Conservation (phyloP, 306 rosid species). For the Elaeagnus macrophylla region DNA sequence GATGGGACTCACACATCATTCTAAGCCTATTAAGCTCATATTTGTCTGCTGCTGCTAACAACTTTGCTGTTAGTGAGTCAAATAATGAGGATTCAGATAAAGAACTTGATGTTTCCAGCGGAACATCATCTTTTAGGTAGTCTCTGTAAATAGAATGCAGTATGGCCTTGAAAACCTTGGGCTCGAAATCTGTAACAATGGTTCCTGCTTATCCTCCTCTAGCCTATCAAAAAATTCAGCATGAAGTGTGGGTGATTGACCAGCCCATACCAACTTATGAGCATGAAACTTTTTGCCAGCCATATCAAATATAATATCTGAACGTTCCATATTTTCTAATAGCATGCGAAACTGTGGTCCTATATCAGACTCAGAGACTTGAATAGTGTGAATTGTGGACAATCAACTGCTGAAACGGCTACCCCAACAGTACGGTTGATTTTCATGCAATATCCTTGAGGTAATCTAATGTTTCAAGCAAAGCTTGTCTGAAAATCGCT, state of each 20-base stretch:
- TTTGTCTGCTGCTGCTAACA: slow-evolving; percentile 88
- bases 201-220: slow-evolving; percentile 57
- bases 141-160: slow-evolving; percentile 82
- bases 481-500: slow-evolving; percentile 73
- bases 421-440: slow-evolving; percentile 97
- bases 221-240: slow-evolving; percentile 41
- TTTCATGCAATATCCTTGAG: slow-evolving; percentile 89
- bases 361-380: slow-evolving; percentile 83
- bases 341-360: slow-evolving; percentile 62
- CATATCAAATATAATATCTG: slow-evolving; percentile 72
- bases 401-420: slow-evolving; percentile 74
- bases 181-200: slow-evolving; percentile 58
- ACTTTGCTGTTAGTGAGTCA: slow-evolving; percentile 64
- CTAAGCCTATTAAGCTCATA: slow-evolving; percentile 68
- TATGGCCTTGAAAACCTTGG: slow-evolving; percentile 89
- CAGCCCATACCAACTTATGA: slow-evolving; percentile 80
- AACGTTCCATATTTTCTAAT: slow-evolving; percentile 75
- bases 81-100: slow-evolving; percentile 48
- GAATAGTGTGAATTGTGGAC: slow-evolving; percentile 69
- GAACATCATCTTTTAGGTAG: slow-evolving; percentile 62
- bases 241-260: slow-evolving; percentile 70
- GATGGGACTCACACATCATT: slow-evolving; percentile 87
- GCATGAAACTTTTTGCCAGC: slow-evolving; percentile 73
- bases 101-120: slow-evolving; percentile 40
- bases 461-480: slow-evolving; percentile 65